Base-by-base conservation (phyloP, 2,329 filamentous ascomycete genomes). In the Fusarium sp. region DNA sequence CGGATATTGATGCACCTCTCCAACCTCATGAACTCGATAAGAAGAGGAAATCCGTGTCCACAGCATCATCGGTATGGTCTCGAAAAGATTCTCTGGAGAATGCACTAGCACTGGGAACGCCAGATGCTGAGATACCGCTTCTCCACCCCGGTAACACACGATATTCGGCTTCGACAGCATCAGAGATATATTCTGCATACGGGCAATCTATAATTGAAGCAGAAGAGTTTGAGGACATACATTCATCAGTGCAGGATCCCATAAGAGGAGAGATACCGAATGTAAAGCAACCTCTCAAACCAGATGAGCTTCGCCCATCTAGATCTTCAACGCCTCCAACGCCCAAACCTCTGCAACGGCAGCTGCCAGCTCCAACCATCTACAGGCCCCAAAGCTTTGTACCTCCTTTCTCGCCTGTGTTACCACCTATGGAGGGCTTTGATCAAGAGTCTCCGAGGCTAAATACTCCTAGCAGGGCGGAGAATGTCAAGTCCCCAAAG, bases 161-260 rank as follows among this genome's bases (percentile, higher is more conserved):
- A 20, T 68, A 59, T 72, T 74, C 72, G 15, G 61, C 68, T 26
- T 74, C 72, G 13, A 74, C 72, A 30, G 39, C 56, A n/a, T 73
- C 70, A 11, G 63, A 64, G 30, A 41, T 58, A 12, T 65, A 74
- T 36, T 63, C 55, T n/a, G 71, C 74, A 30, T 48, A 64, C 28
- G 56, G 42, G 22, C 55, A 67, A 20, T 22, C 51, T 20, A 39
- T 22, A 24, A 17, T 54, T 4, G 72, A 62, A 17, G 68, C 59
- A n/a, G 63, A 65, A 34, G 62, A 66, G 36, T 74, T 74, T 44
- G 39, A 48, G n/a, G 55, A 57, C n/a, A 47, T 48, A 8, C 59
- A 74, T 22, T 48, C 67, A 30, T 52, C 52, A 11, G 42, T 39
- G 14, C 47, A n/a, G 24, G 68, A 56, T n/a, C 41, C 52, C 30